phyloP scores from a whole-genome alignment of 1,284 basidiomycete species.

The Trichosporon ovoides region DNA sequence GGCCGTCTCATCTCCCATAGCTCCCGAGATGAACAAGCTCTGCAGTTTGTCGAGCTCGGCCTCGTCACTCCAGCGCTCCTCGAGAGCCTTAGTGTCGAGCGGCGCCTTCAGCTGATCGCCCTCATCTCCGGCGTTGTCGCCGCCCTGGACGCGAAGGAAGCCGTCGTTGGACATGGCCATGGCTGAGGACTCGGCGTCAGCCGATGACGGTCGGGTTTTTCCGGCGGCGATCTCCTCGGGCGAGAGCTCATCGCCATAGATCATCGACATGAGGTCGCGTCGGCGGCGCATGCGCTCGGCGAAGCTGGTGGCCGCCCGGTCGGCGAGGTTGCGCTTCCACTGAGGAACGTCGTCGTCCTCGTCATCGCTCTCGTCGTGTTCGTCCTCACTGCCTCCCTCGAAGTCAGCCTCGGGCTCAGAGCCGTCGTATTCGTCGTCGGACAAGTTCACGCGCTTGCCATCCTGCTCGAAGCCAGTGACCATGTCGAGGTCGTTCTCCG shows the following conservation, averaged over 20 bases:
- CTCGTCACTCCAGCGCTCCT: conserved; percentile 73
- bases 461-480: conserved; percentile 49
- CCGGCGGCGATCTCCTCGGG: conserved; percentile 66
- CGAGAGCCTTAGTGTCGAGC: conserved; percentile 54
- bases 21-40: conserved; percentile 84
- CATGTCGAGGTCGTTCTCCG: conserved; percentile 49
- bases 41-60: conserved; percentile 79
- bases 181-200: conserved; percentile 40
- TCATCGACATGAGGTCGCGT: conserved; percentile 77
- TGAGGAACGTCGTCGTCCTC: conserved; percentile 55
- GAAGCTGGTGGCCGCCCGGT: conserved; percentile 58
- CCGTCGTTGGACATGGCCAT: conserved; percentile 54
- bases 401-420: conserved; percentile 50
- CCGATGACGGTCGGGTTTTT: conserved; percentile 38
- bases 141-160: conserved; percentile 63
- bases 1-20: conserved; percentile 37
- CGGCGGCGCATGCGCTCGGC: conserved; percentile 51
- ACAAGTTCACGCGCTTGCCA: conserved; percentile 46
- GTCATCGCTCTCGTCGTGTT: conserved; percentile 45
- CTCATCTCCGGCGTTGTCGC: conserved; percentile 50
- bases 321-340: conserved; percentile 73
- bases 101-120: conserved; percentile 67
- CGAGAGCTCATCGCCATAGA: conserved; percentile 68
- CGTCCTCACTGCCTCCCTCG: conserved; percentile 45
- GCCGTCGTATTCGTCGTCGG: conserved; percentile 40